Evolutionary conservation across 78 protist genomes (phyloP), one percentile per base, ranked within the genome.

Genomic region (Protostelium mycophagum): DNA sequence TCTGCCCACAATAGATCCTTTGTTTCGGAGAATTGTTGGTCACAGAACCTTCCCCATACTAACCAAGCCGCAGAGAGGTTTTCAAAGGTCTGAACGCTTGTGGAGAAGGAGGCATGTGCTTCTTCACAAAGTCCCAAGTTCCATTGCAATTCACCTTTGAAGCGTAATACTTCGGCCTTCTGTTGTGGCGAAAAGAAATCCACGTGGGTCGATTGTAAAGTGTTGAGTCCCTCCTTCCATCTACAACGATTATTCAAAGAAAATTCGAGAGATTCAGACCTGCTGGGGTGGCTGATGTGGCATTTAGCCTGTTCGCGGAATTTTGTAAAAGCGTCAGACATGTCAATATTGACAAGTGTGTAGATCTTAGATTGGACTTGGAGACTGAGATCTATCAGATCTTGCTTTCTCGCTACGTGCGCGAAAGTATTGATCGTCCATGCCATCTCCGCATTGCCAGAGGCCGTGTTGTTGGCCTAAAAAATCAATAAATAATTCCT

Each of bases 251-350:
- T 16, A 51, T 5, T 51, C 31, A 25, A 5, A 51, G 5, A 5
- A 5, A 51, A 25, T 16, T 51, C 5, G 31, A 51, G 5, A 16
- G 31, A 51, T 5, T 51, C 89, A 34, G 87, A 94, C 35, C 88
- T 91, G 37, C 89, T 91, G 38, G 96, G 90, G 28, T 88, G 28
- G 63, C 89, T 90, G 5, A 94, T 90, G 84, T 96, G 93, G 35
- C 97, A 96, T 86, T 94, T 94, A 37, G 91, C 93, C 39, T 96
- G 97, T 37, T 96, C 96, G 63, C 86, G 83, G 36, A 94, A 94
- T 90, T 96, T 96, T 83, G 90, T 37, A 85, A 94, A 96, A 35
- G 95, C 95, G 34, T 96, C 97, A 28, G 86, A 91, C 36, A 96
- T 91, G 35, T 96, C 96, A 16, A 96, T 96, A 86, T 92, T 93